A percentile compares a stretch with the other conserved stretches of the same genome.
These are phyloP conservation scores for Pyrenophora graminea DNA, from an alignment of 2,329 filamentous ascomycete genomes.

Conservation along the genomic window DNA sequence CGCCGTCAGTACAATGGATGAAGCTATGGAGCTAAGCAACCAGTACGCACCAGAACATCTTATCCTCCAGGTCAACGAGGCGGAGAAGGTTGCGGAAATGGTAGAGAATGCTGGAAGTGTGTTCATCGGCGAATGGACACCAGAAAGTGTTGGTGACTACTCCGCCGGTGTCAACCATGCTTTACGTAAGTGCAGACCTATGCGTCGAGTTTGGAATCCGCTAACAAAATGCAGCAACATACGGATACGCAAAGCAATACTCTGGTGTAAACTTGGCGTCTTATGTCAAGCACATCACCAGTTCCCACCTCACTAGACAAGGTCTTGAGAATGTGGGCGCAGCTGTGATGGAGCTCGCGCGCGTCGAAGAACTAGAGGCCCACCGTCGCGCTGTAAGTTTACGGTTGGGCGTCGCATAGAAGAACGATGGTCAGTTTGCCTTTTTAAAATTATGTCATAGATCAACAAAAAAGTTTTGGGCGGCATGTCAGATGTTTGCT, in stretches of 20 bases:
- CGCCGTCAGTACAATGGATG: conserved; percentile 71
- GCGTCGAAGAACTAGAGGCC: conserved; percentile 92
- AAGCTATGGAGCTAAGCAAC: conserved; percentile 84
- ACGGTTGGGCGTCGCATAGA: conserved; percentile 53
- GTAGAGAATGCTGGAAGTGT: conserved; percentile 95
- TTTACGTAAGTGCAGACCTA: conserved; percentile 70
- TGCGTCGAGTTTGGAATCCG: too few species aligned
- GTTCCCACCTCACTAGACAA: conserved; percentile 82
- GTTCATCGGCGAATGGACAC: conserved; percentile 94
- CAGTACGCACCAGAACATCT: conserved; percentile 95
- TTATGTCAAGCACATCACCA: conserved; percentile 98
- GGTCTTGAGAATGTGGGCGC: conserved; percentile 82
- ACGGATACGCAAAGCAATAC: conserved; percentile 98
- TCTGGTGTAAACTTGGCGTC: conserved; percentile 95
- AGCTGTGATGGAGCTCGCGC: conserved; percentile 93
- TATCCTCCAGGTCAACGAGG: conserved; percentile 84
- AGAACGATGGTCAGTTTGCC: not conserved
- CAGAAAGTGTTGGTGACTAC: conserved; percentile 97
- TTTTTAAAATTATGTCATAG: too few species aligned
- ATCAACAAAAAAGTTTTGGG: too few species aligned
- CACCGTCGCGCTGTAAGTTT: conserved; percentile 77
- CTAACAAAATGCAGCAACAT: conserved; percentile 69
- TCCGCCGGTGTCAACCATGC: conserved; percentile 98
- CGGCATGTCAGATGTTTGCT: too few species aligned
- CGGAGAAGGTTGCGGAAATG: conserved; percentile 72